Percentiles rank a stretch among this genome's conserved stretches.
Conservation (phyloP, 306 rosid species). For the Fragaria ananassa region DNA sequence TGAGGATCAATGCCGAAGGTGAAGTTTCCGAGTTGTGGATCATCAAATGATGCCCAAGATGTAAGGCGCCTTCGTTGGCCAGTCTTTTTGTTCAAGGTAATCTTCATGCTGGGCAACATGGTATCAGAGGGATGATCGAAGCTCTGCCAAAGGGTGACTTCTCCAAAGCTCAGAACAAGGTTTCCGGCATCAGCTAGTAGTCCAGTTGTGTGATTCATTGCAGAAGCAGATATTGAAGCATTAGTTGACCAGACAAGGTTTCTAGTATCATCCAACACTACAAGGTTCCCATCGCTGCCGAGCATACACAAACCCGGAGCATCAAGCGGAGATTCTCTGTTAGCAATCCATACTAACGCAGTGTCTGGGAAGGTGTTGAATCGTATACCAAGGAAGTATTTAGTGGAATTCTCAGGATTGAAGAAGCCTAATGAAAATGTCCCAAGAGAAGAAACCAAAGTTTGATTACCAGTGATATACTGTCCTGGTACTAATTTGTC, state of each 20-base stretch:
- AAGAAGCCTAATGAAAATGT: slow-evolving; percentile 52
- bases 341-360: slow-evolving; percentile 57
- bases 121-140: slow-evolving; percentile 42
- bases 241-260: slow-evolving; percentile 21
- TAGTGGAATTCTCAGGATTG: slow-evolving; percentile 38
- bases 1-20: background rate
- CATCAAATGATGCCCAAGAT: background rate
- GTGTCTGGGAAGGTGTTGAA: background rate
- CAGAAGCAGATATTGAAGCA: background rate
- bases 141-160: slow-evolving; percentile 41
- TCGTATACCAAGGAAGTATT: background rate
- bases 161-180: background rate
- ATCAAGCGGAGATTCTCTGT: slow-evolving; percentile 45
- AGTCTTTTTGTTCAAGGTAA: background rate
- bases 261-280: background rate
- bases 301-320: slow-evolving; percentile 17
- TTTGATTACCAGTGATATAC: slow-evolving; percentile 37
- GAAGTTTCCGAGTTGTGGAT: background rate
- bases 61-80: background rate
- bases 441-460: slow-evolving; percentile 39
- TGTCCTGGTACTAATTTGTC: background rate
- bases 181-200: slow-evolving; percentile 20
- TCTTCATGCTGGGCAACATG: slow-evolving; percentile 25
- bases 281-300: slow-evolving; percentile 20
- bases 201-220: background rate